Base-by-base conservation (phyloP, 2,329 filamentous ascomycete species). In the Aspergillus sp. region DNA sequence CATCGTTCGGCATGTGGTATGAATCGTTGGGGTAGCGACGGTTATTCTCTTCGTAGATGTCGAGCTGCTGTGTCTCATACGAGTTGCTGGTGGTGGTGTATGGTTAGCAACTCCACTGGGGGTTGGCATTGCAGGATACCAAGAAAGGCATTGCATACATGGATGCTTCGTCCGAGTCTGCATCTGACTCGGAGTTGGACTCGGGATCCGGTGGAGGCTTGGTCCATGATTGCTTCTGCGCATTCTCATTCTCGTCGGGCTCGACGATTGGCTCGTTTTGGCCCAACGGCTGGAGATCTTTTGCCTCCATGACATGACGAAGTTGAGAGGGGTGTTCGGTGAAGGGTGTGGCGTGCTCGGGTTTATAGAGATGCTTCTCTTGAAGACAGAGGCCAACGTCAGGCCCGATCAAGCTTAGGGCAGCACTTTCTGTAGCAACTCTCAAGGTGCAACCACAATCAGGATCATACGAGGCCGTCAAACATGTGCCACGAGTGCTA, bases 1-100 rank as follows among this genome's bases (percentile, higher is more conserved):
- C 84, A 67, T 89, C 87, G 71, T 88, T 88, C 13, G 87, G 87
- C 81, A 89, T 87, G 71, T 81, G 86, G 68, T 88, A 89, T 36
- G 81, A 80, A 36, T 83, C 79, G 68, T 87, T 87, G 69, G 86
- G 88, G 64, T 88, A 83, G 25, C 75, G 81, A 21, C 87, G 84
- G 47, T 82, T 85, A 73, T 89, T 83, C 63, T 89, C 86, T 62
- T 83, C 77, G 57, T 84, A 78, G 64, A 84, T 83, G 68, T 86
- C 82, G 32, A 88, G 77, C 62, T 66, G 66, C 51, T 70, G 63
- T 44, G 71, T 68, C 27, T 70, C 68, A 60, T 71, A 66, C 13
- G 75, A 78, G 57, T 68, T 72, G 47, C 75, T 77, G 10, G 76
- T 23, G 47, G 52, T 21, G 54, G 11, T 36, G 32, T 36, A 36